Evolutionary conservation across 495 filamentous ascomycete species (phyloP), one percentile per base, ranked within the genome.

Genomic region (Letharia columbiana): DNA sequence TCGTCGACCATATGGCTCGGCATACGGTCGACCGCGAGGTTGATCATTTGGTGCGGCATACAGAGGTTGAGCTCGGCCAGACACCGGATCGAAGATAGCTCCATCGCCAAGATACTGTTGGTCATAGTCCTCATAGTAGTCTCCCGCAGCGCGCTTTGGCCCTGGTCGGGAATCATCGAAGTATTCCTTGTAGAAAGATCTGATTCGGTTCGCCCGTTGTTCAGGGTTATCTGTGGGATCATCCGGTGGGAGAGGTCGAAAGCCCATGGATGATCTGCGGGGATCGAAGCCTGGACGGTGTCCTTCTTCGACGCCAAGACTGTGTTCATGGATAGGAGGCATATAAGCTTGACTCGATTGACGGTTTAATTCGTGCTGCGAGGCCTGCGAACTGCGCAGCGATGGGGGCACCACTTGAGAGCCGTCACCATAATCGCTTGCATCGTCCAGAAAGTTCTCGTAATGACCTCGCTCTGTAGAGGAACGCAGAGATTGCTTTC

Each of bases 111-210:
- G 81, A 72, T 87, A 89, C 59, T 84, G 82, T 20, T 83, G 69
- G 59, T 86, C 85, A 70, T 87, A 87, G 70, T 91, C 88, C 69
- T 91, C 86, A 65, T 88, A 87, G 72, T 91, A 89, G 69, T 81
- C 76, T 17, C 70, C 75, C 42, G 80, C 77, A 56, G 73, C 75
- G n/a, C 60, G 69, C 18, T 77, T 78, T 39, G 80, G 80, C 41
- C 77, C 80, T 0, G 80, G 80, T 73, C 88, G 90, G 28, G 83
- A 86, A 35, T 96, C 92, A 63, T 98, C 94, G 67, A 98, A 98
- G 76, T 98, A 98, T 75, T 98, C 94, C 75, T 96, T 96, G 79
- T 98, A 98, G 79, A 98, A 98, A 35, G 95, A 98, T 70, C 94
- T 86, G 69, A 98, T 98, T 33, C 95, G 85, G 77, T 96, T 97